A percentile compares a stretch with the other conserved stretches of the same genome.
Evolutionary conservation across 2,329 filamentous ascomycete species (phyloP).

Genomic region (Sclerotinia nivalis): DNA sequence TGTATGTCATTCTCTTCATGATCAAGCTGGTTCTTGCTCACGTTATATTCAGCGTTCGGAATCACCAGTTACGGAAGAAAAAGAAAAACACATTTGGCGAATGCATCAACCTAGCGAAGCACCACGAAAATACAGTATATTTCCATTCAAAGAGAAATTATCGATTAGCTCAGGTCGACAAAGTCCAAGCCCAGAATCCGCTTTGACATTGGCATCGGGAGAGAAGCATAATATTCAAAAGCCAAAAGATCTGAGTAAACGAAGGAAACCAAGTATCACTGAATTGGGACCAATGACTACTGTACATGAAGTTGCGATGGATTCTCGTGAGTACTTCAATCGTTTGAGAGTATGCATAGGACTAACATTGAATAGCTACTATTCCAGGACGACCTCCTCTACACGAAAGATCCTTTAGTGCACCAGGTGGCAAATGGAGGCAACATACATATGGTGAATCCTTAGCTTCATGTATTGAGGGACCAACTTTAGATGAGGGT

Average conservation of each 20-base stretch:
- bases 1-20: constrained; percentile 31
- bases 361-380: constrained; percentile 51
- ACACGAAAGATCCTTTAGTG: constrained; percentile 64
- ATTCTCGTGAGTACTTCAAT: constrained; percentile 60
- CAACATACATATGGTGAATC: constrained; percentile 46
- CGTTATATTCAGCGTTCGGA: constrained; percentile 32
- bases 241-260: constrained; percentile 58
- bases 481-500: constrained; percentile 42
- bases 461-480: constrained; percentile 41
- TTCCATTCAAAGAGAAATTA: constrained; percentile 51
- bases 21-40: constrained; percentile 24
- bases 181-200: constrained; percentile 48
- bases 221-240: constrained; percentile 47
- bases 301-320: constrained; percentile 66
- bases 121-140: constrained; percentile 60
- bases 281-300: constrained; percentile 69
- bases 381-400: constrained; percentile 65
- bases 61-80: constrained; percentile 30
- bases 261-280: constrained; percentile 64
- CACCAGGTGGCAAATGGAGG: constrained; percentile 54
- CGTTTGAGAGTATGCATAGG: constrained; percentile 17
- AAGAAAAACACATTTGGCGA: constrained; percentile 58
- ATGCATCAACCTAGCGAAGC: constrained; percentile 55
- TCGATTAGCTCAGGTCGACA: constrained; percentile 46
- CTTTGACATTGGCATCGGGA: constrained; percentile 44